Evolutionary conservation across 352 stramenopile species (phyloP).

Genomic region (Lagenidium giganteum): DNA sequence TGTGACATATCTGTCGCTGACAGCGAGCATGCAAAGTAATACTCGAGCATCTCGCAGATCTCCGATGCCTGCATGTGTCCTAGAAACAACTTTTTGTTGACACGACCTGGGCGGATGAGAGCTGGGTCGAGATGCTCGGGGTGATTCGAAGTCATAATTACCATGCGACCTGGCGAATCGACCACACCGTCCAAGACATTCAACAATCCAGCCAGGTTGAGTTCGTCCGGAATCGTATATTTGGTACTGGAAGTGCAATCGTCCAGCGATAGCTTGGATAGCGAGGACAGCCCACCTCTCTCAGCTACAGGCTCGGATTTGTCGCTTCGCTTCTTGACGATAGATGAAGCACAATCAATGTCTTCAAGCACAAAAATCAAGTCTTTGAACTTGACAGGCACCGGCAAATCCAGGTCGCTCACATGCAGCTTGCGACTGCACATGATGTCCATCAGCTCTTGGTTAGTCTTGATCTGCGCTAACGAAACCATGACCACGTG

Average conservation of each 20-base stretch:
- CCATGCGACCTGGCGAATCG: slow-evolving; percentile 67
- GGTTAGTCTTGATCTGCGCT: slow-evolving; percentile 54
- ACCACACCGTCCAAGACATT: slow-evolving; percentile 85
- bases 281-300: slow-evolving; percentile 24
- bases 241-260: too few relatives aligned
- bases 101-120: slow-evolving; percentile 25
- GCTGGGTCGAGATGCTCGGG: slow-evolving; percentile 81
- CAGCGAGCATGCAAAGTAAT: slow-evolving; percentile 21
- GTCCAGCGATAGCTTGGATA: too few relatives aligned
- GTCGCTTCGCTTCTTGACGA: slow-evolving; percentile 27
- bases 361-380: slow-evolving; percentile 80
- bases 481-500: slow-evolving; percentile 63
- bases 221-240: too few relatives aligned
- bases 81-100: slow-evolving; percentile 63
- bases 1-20: not conserved
- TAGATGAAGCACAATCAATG: slow-evolving; percentile 50
- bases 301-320: too few relatives aligned
- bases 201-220: slow-evolving; percentile 65
- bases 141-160: slow-evolving; percentile 90
- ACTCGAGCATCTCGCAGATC: slow-evolving; percentile 29
- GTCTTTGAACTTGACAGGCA: slow-evolving; percentile 49
- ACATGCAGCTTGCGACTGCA: slow-evolving; percentile 47
- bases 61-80: slow-evolving; percentile 26
- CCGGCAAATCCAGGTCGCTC: slow-evolving; percentile 30
- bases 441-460: slow-evolving; percentile 56